Percentiles rank a stretch among this genome's conserved stretches.
Conservation (phyloP, 768 basidiomycete genomes). For the Amanita phalloides region DNA sequence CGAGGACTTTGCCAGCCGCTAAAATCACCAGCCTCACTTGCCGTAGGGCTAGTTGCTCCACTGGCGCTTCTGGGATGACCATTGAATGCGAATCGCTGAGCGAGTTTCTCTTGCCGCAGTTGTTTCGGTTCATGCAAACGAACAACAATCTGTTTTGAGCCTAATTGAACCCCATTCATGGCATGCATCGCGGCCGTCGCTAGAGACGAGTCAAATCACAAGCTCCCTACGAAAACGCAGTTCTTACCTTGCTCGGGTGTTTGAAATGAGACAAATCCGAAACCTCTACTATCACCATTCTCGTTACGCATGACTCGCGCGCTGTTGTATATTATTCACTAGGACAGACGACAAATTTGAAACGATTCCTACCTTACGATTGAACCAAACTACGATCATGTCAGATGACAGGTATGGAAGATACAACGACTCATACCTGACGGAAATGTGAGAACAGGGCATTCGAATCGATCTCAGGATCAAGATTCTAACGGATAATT, state of each 20-base stretch:
- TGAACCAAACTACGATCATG: slow-evolving; percentile 56
- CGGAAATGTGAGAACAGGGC: slow-evolving; percentile 77
- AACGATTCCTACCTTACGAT: slow-evolving; percentile 63
- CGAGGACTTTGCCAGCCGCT: slow-evolving; percentile 70
- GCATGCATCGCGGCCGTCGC: slow-evolving; percentile 63
- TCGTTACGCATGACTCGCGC: slow-evolving; percentile 92
- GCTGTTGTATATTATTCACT: slow-evolving; percentile 25
- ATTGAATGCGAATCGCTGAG: slow-evolving; percentile 71
- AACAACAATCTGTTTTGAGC: slow-evolving; percentile 72
- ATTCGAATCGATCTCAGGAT: slow-evolving; percentile 79
- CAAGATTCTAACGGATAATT: slow-evolving; percentile 52
- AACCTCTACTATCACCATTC: slow-evolving; percentile 69
- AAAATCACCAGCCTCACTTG: slow-evolving; percentile 74
- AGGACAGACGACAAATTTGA: neutral
- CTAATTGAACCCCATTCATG: slow-evolving; percentile 72
- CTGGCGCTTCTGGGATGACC: slow-evolving; percentile 73
- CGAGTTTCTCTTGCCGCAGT: slow-evolving; percentile 81
- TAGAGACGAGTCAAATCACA: slow-evolving; percentile 17
- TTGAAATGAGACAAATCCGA: slow-evolving; percentile 87
- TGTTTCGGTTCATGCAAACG: slow-evolving; percentile 88
- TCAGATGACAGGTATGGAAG: slow-evolving; percentile 9
- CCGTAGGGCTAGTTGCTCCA: slow-evolving; percentile 78
- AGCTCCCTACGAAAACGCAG: neutral
- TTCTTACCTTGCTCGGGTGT: slow-evolving; percentile 66
- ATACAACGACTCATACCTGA: slow-evolving; percentile 33